Percentiles rank a stretch among this genome's conserved stretches.
These are phyloP conservation scores for Globisporangium radiosum DNA, from an alignment of 352 stramenopile species.

Conservation along the genomic window DNA sequence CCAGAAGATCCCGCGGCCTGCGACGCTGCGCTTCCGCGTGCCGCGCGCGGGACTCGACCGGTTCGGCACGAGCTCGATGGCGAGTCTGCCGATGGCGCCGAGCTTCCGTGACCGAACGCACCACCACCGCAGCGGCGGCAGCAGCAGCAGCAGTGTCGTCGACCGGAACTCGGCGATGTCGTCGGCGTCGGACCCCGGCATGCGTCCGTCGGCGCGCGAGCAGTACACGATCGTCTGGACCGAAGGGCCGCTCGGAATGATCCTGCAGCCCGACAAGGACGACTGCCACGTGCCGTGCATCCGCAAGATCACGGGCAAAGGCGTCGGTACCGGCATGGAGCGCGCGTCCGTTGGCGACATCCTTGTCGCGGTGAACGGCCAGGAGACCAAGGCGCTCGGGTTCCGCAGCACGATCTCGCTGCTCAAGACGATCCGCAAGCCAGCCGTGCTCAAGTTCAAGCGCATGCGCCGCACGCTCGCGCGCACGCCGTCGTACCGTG, in stretches of 20 bases:
- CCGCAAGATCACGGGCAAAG: slow-evolving; percentile 84
- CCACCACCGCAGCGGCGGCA: not conserved
- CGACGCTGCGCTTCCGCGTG: slow-evolving; percentile 78
- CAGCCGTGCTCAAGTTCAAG: slow-evolving; percentile 86
- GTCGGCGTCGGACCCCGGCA: slow-evolving; percentile 31
- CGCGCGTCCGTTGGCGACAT: slow-evolving; percentile 71
- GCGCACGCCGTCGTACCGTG: slow-evolving; percentile 39
- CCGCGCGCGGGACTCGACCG: slow-evolving; percentile 27
- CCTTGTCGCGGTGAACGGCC: slow-evolving; percentile 77
- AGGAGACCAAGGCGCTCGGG: slow-evolving; percentile 78
- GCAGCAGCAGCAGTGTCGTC: not conserved
- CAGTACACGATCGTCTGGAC: slow-evolving; percentile 87
- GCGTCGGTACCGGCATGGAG: slow-evolving; percentile 79
- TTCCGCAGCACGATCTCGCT: slow-evolving; percentile 83
- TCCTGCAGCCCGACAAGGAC: slow-evolving; percentile 79
- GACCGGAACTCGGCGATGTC: slow-evolving; percentile 24
- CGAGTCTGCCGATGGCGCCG: slow-evolving; percentile 23
- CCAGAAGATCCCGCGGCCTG: slow-evolving; percentile 75
- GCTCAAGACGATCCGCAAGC: slow-evolving; percentile 82
- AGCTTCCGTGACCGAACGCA: slow-evolving; percentile 17
- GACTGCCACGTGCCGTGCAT: slow-evolving; percentile 86
- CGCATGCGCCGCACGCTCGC: slow-evolving; percentile 74
- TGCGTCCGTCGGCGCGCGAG: slow-evolving; percentile 44
- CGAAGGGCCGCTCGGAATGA: slow-evolving; percentile 80
- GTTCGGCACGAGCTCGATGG: slow-evolving; percentile 5